Evolutionary conservation across 2,329 filamentous ascomycete species (phyloP).

Genomic region (Colletotrichum sp.): DNA sequence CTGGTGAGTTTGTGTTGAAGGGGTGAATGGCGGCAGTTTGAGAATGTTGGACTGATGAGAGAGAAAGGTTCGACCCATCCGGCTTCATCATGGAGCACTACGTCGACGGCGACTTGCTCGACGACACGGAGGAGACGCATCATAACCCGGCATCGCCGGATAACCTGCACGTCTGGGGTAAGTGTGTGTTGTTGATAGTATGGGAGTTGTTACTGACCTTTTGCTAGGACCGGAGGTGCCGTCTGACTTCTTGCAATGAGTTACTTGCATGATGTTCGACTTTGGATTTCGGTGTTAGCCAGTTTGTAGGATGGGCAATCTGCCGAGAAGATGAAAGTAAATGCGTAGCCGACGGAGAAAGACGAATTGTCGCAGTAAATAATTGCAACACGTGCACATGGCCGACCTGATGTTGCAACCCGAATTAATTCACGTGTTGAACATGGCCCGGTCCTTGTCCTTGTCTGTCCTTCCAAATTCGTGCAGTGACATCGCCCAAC

Average conservation of each 20-base stretch:
- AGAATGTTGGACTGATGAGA: neutral
- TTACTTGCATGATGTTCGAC: neutral
- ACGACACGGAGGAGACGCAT: slow-evolving; percentile 55
- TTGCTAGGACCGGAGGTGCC: slow-evolving; percentile 21
- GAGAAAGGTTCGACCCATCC: slow-evolving; percentile 61
- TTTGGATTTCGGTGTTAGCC: neutral
- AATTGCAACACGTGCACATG: neutral
- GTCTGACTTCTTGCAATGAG: slow-evolving; percentile 17
- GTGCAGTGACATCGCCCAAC: neutral
- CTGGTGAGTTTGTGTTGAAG: slow-evolving; percentile 27
- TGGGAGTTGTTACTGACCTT: neutral
- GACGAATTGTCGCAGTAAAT: neutral
- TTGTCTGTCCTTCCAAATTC: neutral
- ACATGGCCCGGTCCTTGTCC: neutral
- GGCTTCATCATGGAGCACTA: slow-evolving; percentile 73
- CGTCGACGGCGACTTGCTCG: slow-evolving; percentile 70
- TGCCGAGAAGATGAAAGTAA: neutral
- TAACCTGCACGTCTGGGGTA: slow-evolving; percentile 51
- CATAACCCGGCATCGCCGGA: slow-evolving; percentile 42
- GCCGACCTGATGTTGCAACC: neutral
- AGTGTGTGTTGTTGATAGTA: neutral
- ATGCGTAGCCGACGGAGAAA: neutral
- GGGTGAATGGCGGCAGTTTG: too few relatives aligned
- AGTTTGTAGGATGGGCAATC: neutral
- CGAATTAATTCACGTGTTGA: neutral